phyloP scores from a whole-genome alignment of 495 filamentous ascomycete genomes.

The Aspergillus bertholletiae region DNA sequence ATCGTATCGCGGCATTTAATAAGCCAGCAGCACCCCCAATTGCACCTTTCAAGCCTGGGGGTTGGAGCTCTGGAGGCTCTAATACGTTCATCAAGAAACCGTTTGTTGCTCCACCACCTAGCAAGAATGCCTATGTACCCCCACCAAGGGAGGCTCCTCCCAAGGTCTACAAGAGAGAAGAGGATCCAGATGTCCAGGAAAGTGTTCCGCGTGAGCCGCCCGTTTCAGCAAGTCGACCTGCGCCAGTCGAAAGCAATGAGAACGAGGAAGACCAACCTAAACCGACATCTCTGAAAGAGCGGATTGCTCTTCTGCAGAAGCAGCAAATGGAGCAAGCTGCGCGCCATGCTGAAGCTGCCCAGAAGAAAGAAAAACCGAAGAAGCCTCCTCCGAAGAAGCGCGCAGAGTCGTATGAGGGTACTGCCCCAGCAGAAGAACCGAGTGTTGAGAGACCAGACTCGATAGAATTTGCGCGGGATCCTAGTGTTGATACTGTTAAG shows the following conservation, averaged over 20 bases:
- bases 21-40: constrained; percentile 80
- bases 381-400: constrained; percentile 73
- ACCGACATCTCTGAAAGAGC: constrained; percentile 86
- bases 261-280: constrained; percentile 71
- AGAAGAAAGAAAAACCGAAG: constrained; percentile 88
- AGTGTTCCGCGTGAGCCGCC: constrained; percentile 43
- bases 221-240: constrained; percentile 53
- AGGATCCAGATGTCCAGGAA: constrained; percentile 78
- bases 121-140: constrained; percentile 86
- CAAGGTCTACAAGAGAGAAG: constrained; percentile 81
- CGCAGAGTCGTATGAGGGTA: constrained; percentile 50
- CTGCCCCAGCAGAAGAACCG: constrained; percentile 26
- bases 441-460: constrained; percentile 44
- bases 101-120: constrained; percentile 95
- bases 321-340: constrained; percentile 86
- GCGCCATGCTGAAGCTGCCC: constrained; percentile 71
- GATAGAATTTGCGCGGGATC: constrained; percentile 50
- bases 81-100: constrained; percentile 90
- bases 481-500: constrained; percentile 56
- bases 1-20: constrained; percentile 97
- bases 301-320: constrained; percentile 89
- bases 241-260: constrained; percentile 53
- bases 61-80: constrained; percentile 51
- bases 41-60: constrained; percentile 79
- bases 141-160: constrained; percentile 62